Evolutionary conservation across 2,329 filamentous ascomycete species (phyloP).

Genomic region (Penicillium sp.): DNA sequence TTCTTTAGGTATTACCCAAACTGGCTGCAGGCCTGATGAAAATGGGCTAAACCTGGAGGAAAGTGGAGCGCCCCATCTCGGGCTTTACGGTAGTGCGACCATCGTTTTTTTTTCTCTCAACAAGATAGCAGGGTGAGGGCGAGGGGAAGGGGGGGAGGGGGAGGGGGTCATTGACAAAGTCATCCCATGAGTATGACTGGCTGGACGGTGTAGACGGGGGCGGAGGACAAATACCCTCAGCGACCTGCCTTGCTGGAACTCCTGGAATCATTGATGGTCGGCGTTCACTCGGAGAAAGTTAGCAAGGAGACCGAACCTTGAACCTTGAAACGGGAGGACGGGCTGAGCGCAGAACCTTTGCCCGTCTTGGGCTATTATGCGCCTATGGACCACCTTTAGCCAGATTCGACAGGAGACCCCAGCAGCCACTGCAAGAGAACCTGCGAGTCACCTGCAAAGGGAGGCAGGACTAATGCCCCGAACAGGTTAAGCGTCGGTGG

Average conservation of each 20-base stretch:
- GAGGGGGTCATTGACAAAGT: not conserved
- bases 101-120: slow-evolving; percentile 3
- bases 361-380: not conserved
- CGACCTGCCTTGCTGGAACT: not conserved
- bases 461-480: slow-evolving; percentile 4
- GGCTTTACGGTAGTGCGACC: not conserved
- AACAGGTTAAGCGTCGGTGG: not conserved
- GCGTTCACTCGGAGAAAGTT: slow-evolving; percentile 1
- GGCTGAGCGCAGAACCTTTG: slow-evolving; percentile 1
- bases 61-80: slow-evolving; percentile 10
- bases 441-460: not conserved
- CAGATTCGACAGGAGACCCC: not conserved
- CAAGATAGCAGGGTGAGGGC: not conserved
- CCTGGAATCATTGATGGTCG: not conserved
- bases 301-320: not conserved
- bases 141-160: slow-evolving; percentile 1
- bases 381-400: not conserved
- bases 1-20: slow-evolving; percentile 11
- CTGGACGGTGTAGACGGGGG: not conserved
- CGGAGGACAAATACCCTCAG: not conserved
- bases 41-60: slow-evolving; percentile 1
- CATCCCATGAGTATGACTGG: slow-evolving; percentile 4
- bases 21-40: not conserved
- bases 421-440: not conserved
- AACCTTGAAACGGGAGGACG: not conserved